phyloP scores from a whole-genome alignment of 805 yeast species.

The Yarrowia porcina region DNA sequence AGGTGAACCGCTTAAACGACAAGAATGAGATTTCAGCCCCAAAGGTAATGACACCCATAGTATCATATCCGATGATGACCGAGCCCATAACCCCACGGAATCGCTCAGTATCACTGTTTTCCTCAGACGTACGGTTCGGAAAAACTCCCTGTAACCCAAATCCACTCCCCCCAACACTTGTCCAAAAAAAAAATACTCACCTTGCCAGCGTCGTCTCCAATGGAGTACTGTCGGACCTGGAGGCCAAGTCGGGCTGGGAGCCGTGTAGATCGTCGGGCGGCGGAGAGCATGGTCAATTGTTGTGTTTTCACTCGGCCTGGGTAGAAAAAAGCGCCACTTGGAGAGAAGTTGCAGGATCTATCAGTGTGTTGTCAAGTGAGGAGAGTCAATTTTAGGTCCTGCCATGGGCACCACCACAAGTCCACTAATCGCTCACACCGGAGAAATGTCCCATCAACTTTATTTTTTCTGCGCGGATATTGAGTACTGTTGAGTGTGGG shows the following conservation, averaged over 20 bases:
- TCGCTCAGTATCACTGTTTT: not conserved
- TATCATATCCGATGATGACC: not conserved
- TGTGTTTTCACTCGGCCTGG: constrained; percentile 15
- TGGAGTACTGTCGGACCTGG: constrained; percentile 23
- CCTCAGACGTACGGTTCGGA: not conserved
- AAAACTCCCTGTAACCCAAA: constrained; percentile 26
- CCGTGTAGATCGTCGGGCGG: constrained; percentile 24
- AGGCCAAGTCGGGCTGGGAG: constrained; percentile 20
- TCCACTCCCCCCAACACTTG: constrained; percentile 15
- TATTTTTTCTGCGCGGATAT: constrained; percentile 21
- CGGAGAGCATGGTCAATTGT: constrained; percentile 25
- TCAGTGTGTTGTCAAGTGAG: constrained; percentile 24
- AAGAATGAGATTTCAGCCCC: not conserved
- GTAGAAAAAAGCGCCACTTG: constrained; percentile 11
- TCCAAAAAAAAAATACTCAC: constrained; percentile 20
- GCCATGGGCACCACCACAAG: constrained; percentile 17
- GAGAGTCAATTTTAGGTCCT: constrained; percentile 20
- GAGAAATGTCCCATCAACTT: constrained; percentile 22
- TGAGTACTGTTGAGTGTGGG: constrained; percentile 23
- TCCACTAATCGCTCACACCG: constrained; percentile 25
- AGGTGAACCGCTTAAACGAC: not conserved
- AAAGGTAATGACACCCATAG: not conserved
- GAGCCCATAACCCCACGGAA: not conserved
- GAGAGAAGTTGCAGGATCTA: constrained; percentile 21
- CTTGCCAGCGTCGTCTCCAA: constrained; percentile 24